Evolutionary conservation across 2,329 filamentous ascomycete genomes (phyloP), one percentile per base, ranked within the genome.

Genomic region (Claviceps sp.): DNA sequence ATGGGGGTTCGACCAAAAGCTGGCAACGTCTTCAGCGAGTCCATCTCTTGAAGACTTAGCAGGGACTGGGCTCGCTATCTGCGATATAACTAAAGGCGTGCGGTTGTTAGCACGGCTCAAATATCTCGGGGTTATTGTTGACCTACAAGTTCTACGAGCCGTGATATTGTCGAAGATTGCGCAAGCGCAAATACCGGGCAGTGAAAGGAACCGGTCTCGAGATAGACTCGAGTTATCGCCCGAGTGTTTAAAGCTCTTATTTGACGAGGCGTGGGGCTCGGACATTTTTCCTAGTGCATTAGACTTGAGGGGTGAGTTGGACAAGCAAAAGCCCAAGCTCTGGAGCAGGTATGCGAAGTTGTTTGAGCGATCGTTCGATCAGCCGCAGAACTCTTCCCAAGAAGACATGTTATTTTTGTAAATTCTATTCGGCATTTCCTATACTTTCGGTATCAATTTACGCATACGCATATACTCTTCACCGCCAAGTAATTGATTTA

Each of bases 1-100:
- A 39, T 75, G 70, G 66, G 69, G 70, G 0, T 77, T 78, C 51
- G 64, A 71, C 52, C 60, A 66, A 48, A 65, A 62, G 13, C 50
- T 67, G 24, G 60, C 63, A 2, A 56, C 57, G 24, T 42, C 56
- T 30, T 59, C 63, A 7, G 48, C 46, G 8, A 48, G 39, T 16
- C 22, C 45, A 34, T 49, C 59, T 10, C 51, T 60, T 8, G 34
- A 56, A n/a, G 52, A 34, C 6, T 30, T 51, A 14, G 52, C 54
- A 19, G 38, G 55, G 5, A 13, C 50, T 34, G 56, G 52, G 10
- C 53, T 61, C 10, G 48, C 57, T 10, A 58, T 57, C 34, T 67
- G 63, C 49, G 65, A 69, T 50, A 38, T 71, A 45, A 66, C 65
- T 10, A 63, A 62, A 34, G 69, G 69, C 24, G 64, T 71, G 7